A percentile compares a stretch with the other conserved stretches of the same genome.
Conservation (phyloP, 2,329 filamentous ascomycete genomes). For the Ophidiomyces ophidiicola region DNA sequence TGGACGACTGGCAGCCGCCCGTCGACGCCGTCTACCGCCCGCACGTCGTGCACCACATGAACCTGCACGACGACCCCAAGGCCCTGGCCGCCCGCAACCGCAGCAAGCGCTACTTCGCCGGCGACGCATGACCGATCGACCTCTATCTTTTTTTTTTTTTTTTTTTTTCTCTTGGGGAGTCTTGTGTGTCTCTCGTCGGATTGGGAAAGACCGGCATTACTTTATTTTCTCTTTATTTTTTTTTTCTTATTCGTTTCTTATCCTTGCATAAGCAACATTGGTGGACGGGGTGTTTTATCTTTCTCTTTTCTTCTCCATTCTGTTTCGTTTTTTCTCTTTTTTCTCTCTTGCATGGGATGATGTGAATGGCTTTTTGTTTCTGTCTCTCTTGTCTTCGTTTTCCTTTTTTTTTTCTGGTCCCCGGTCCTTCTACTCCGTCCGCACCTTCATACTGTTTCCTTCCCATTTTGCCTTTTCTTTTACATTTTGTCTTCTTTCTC, state of each 20-base stretch:
- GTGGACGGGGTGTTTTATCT: too few species aligned
- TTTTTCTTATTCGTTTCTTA: not conserved
- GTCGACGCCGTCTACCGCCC: constrained; percentile 84
- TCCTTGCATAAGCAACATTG: not conserved
- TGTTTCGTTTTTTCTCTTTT: too few species aligned
- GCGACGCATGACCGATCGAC: constrained; percentile 8
- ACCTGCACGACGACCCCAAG: constrained; percentile 55
- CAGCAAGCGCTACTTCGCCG: constrained; percentile 60
- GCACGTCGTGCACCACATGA: constrained; percentile 85
- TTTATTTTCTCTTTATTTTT: not conserved
- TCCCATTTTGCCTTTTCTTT: too few species aligned
- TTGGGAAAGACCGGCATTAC: not conserved
- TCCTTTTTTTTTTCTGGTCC: too few species aligned
- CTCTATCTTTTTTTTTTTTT: not conserved
- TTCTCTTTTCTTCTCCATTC: too few species aligned
- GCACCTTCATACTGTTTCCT: too few species aligned
- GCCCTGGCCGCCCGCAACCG: constrained; percentile 54
- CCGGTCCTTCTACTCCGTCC: too few species aligned
- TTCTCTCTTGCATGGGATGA: too few species aligned
- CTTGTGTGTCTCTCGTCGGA: too few species aligned
- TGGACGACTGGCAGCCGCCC: constrained; percentile 85
- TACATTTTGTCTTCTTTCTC: too few species aligned
- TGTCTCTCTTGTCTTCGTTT: too few species aligned
- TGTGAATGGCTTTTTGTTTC: too few species aligned
- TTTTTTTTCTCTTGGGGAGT: not conserved